A percentile compares a stretch with the other conserved stretches of the same genome.
Evolutionary conservation across 306 rosid species (phyloP).

Genomic region (Malus asiatica): DNA sequence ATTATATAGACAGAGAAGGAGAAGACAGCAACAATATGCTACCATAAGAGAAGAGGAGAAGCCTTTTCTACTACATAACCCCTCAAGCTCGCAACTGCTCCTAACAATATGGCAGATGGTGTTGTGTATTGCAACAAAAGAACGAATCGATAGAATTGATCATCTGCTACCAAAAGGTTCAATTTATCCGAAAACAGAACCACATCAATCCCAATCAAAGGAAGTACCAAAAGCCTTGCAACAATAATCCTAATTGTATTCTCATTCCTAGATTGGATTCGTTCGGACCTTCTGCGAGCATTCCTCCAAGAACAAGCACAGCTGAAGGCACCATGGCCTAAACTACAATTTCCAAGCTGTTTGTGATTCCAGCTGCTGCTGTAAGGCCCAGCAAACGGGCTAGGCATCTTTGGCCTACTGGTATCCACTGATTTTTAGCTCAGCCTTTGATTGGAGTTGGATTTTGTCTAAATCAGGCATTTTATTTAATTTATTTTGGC

Average conservation of each 20-base stretch:
- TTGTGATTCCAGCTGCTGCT: conserved; percentile 24
- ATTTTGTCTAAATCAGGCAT: no score
- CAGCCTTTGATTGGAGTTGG: no score
- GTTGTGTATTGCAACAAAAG: conserved; percentile 74
- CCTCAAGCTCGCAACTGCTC: conserved; percentile 83
- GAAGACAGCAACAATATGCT: conserved; percentile 68
- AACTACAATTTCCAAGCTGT: conserved; percentile 58
- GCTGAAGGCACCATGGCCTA: conserved; percentile 83
- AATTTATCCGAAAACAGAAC: conserved; percentile 42
- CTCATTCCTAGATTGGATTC: conserved; percentile 65
- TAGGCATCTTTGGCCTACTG: no score
- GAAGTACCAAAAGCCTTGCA: conserved; percentile 83
- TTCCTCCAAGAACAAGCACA: conserved; percentile 83
- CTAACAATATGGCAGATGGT: conserved; percentile 86
- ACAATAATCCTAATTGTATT: conserved; percentile 68
- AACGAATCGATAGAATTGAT: conserved; percentile 60
- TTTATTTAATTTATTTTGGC: no score
- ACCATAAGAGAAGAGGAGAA: conserved; percentile 85
- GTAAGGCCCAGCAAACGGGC: no score
- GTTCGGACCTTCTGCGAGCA: conserved; percentile 88
- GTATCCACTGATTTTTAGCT: no score
- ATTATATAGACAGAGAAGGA: conserved; percentile 57
- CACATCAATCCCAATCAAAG: conserved; percentile 64
- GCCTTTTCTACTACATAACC: conserved; percentile 84
- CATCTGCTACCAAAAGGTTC: conserved; percentile 38